These are phyloP conservation scores for Fusarium devonianum DNA, from an alignment of 2,329 filamentous ascomycete genomes.

Conservation along the genomic window DNA sequence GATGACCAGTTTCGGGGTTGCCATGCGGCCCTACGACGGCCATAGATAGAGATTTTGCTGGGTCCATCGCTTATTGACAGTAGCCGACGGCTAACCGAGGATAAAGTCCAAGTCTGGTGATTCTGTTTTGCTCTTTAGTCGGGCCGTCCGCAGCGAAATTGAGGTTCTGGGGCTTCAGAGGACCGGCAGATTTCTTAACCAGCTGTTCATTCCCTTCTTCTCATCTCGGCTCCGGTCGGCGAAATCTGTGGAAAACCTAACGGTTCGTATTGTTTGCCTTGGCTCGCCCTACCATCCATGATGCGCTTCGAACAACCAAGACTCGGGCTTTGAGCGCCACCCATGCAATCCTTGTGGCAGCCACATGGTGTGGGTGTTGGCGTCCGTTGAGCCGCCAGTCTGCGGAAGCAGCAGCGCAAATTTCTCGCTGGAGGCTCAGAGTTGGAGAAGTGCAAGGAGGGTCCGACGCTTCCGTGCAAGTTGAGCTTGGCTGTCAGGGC, in stretches of 20 bases:
- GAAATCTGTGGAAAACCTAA: slow-evolving; percentile 2
- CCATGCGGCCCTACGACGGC: slow-evolving; percentile 15
- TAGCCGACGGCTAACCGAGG: slow-evolving; percentile 38
- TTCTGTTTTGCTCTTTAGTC: slow-evolving; percentile 23
- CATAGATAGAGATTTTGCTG: not conserved
- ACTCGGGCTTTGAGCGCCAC: slow-evolving; percentile 12
- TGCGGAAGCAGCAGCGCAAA: not conserved
- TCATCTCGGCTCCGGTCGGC: slow-evolving; percentile 5
- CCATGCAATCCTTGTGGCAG: slow-evolving; percentile 18
- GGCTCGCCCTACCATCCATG: slow-evolving; percentile 12
- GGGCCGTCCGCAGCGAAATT: not conserved
- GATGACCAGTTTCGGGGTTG: slow-evolving; percentile 5
- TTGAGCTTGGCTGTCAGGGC: not conserved
- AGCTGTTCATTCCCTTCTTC: slow-evolving; percentile 7
- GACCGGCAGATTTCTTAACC: slow-evolving; percentile 8
- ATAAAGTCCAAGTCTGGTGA: slow-evolving; percentile 21
- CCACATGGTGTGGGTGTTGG: too few relatives aligned
- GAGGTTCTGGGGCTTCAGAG: not conserved
- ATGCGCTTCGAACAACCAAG: slow-evolving; percentile 14
- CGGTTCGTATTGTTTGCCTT: slow-evolving; percentile 24
- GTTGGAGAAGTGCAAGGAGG: slow-evolving; percentile 5
- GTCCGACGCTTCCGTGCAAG: not conserved
- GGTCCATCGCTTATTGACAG: slow-evolving; percentile 18
- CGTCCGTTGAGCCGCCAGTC: not conserved
- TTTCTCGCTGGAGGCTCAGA: slow-evolving; percentile 1